Evolutionary conservation across 305 asterid genomes (phyloP).

Genomic region (Salvia sclarea): DNA sequence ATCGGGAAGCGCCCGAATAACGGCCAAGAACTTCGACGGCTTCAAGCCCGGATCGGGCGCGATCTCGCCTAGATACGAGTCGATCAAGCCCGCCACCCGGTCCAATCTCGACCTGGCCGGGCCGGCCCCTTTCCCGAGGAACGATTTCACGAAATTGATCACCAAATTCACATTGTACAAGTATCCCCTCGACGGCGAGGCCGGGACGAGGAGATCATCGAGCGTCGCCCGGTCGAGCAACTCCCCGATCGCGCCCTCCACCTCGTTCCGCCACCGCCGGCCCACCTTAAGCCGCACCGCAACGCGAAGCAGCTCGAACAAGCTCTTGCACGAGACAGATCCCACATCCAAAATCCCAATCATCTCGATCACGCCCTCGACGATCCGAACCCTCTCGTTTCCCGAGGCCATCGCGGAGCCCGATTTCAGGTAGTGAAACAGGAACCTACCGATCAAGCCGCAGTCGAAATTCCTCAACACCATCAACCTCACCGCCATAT

Average conservation of each 20-base stretch:
- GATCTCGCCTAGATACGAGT: conserved; percentile 72
- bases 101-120: no score
- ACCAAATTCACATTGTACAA: conserved; percentile 72
- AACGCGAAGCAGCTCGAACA: conserved; percentile 60
- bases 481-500: conserved; percentile 48
- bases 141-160: conserved; percentile 55
- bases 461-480: conserved; percentile 51
- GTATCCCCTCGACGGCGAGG: conserved; percentile 49
- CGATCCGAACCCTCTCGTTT: conserved; percentile 44
- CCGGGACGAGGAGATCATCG: conserved; percentile 70
- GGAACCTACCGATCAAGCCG: conserved; percentile 56
- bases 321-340: conserved; percentile 56
- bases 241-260: conserved; percentile 71
- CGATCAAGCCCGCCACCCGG: conserved; percentile 56
- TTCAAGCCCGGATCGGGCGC: conserved; percentile 80
- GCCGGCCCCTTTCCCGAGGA: conserved; percentile 58
- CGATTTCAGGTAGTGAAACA: conserved; percentile 67
- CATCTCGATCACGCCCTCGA: conserved; percentile 57
- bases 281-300: conserved; percentile 42
- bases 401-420: conserved; percentile 38
- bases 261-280: conserved; percentile 41
- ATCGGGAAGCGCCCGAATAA: conserved; percentile 60
- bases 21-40: conserved; percentile 62
- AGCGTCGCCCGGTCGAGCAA: conserved; percentile 61
- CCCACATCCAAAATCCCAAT: conserved; percentile 54